These are phyloP conservation scores for Boletus calvinii DNA, from an alignment of 1,284 basidiomycete genomes.

Conservation along the genomic window DNA sequence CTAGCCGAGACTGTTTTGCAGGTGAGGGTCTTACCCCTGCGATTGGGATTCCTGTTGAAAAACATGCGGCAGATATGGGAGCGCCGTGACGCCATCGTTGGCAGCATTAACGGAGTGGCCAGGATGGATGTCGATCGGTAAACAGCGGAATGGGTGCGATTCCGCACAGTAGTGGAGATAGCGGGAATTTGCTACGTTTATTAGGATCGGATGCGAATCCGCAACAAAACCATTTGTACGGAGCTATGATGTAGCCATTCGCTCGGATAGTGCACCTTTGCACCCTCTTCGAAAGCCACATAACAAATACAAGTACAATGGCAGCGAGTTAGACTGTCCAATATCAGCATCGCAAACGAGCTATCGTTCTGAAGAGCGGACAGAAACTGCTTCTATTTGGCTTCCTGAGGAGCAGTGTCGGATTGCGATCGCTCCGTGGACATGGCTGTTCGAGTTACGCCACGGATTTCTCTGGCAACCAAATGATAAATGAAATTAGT, in stretches of 20 bases:
- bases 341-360: neutral
- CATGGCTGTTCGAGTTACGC: neutral
- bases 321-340: neutral
- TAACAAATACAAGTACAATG: conserved; percentile 9
- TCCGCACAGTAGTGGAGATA: conserved; percentile 28
- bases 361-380: neutral
- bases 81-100: conserved; percentile 39
- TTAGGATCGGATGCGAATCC: conserved; percentile 21
- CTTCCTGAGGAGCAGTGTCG: conserved; percentile 2
- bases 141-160: conserved; percentile 6
- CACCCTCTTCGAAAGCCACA: conserved; percentile 17
- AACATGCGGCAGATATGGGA: conserved; percentile 63
- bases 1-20: conserved; percentile 95
- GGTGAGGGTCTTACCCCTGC: conserved; percentile 42
- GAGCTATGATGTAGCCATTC: conserved; percentile 11
- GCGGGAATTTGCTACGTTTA: conserved; percentile 26
- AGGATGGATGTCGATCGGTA: conserved; percentile 36
- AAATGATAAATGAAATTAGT: conserved; percentile 3
- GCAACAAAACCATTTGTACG: conserved; percentile 4
- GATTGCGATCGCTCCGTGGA: conserved; percentile 8
- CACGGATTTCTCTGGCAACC: conserved; percentile 15
- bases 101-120: conserved; percentile 19
- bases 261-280: conserved; percentile 17
- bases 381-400: conserved; percentile 11
- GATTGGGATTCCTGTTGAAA: conserved; percentile 13